Evolutionary conservation across 345 rosid species (phyloP).

Genomic region (Linum tenue): DNA sequence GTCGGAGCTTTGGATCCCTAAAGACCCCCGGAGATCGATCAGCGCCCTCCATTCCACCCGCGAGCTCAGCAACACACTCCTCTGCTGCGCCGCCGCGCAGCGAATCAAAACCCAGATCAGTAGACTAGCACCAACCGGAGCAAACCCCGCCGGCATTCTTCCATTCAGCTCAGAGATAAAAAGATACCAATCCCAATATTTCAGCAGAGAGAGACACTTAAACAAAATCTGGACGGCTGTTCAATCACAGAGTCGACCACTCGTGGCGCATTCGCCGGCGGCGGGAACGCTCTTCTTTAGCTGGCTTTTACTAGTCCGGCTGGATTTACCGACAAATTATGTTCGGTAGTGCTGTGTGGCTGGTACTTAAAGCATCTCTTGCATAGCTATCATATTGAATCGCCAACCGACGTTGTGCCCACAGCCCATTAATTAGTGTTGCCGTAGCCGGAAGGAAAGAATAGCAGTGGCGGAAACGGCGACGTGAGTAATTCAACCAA

Average conservation of each 20-base stretch:
- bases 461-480: too few relatives aligned
- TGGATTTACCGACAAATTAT: too few relatives aligned
- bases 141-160: conserved; percentile 8
- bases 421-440: too few relatives aligned
- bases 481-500: too few relatives aligned
- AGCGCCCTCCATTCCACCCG: conserved; percentile 16
- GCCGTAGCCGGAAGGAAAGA: too few relatives aligned
- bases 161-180: conserved; percentile 12
- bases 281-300: not conserved
- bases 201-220: not conserved
- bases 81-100: conserved; percentile 25
- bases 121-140: not conserved
- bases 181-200: not conserved
- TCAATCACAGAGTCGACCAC: too few relatives aligned
- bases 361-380: too few relatives aligned
- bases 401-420: too few relatives aligned
- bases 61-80: conserved; percentile 14
- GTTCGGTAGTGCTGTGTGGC: too few relatives aligned
- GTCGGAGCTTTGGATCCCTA: conserved; percentile 18
- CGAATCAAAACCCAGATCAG: conserved; percentile 21
- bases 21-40: conserved; percentile 21
- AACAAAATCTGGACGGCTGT: too few relatives aligned
- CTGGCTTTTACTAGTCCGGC: not conserved
- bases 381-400: too few relatives aligned
- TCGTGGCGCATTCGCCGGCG: too few relatives aligned